phyloP scores from a whole-genome alignment of 352 stramenopile species.

The Phytophthora europaea region DNA sequence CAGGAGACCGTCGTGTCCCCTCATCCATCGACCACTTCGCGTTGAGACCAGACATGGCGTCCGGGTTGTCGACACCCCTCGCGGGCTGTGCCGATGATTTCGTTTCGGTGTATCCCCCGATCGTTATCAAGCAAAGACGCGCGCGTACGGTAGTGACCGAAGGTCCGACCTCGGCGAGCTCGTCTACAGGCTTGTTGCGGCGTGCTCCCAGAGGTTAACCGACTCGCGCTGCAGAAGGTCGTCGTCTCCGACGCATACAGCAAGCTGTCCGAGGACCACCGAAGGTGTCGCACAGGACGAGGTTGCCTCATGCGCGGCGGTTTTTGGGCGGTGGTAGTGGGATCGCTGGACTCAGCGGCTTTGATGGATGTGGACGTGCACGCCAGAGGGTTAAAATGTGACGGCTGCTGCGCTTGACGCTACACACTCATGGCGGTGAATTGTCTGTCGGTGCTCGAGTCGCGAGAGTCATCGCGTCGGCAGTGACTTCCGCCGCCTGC shows the following conservation, averaged over 20 bases:
- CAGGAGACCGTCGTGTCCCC: no score
- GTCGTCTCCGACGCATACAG: not conserved
- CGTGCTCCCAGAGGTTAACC: not conserved
- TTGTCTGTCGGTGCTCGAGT: not conserved
- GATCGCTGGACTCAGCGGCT: not conserved
- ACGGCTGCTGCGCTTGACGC: not conserved
- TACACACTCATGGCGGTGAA: not conserved
- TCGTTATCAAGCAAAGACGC: conserved; percentile 1
- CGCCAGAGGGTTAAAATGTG: conserved; percentile 1
- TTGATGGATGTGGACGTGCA: not conserved
- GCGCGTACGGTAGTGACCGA: not conserved
- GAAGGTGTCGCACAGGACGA: not conserved
- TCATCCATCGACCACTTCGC: not conserved
- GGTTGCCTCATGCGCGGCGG: not conserved
- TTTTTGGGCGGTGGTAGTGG: not conserved
- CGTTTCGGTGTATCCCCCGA: conserved; percentile 3
- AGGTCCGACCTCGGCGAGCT: conserved; percentile 5
- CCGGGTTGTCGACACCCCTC: not conserved
- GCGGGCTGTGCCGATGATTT: not conserved
- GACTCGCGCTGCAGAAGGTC: not conserved
- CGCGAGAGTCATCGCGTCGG: not conserved
- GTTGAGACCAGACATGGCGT: not conserved
- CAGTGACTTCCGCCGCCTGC: not conserved
- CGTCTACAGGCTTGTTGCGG: not conserved
- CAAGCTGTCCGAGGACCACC: not conserved